A percentile compares a stretch with the other conserved stretches of the same genome.
Conservation (phyloP, 2,329 filamentous ascomycete species). For the Huntiella moniliformis region DNA sequence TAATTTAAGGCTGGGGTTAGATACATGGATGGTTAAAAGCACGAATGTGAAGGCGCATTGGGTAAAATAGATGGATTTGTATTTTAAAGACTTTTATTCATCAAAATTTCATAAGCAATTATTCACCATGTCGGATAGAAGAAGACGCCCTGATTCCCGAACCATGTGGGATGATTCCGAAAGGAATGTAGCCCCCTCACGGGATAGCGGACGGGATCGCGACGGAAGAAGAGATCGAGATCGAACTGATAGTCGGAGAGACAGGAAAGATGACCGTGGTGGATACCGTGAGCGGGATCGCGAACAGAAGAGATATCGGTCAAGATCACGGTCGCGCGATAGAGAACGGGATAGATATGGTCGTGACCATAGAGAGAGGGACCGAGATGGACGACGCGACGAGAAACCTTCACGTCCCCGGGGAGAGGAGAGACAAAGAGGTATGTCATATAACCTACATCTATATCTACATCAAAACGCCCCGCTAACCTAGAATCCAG, state of each 20-base stretch:
- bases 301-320: slow-evolving; percentile 3
- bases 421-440: not conserved
- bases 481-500: slow-evolving; percentile 10
- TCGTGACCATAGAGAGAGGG: not conserved
- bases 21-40: no score
- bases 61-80: no score
- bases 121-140: not conserved
- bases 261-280: slow-evolving; percentile 12
- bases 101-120: no score
- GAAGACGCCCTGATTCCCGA: slow-evolving; percentile 30
- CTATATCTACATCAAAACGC: slow-evolving; percentile 2
- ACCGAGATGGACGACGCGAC: slow-evolving; percentile 15
- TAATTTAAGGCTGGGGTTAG: not conserved
- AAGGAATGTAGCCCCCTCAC: slow-evolving; percentile 18
- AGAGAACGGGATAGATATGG: slow-evolving; percentile 18
- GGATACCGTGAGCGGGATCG: slow-evolving; percentile 17
- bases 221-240: slow-evolving; percentile 11
- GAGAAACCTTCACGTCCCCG: no score
- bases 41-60: no score
- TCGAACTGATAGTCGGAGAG: not conserved
- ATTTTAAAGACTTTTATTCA: no score
- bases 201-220: slow-evolving; percentile 2
- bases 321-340: slow-evolving; percentile 8
- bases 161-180: slow-evolving; percentile 42
- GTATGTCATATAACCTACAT: slow-evolving; percentile 1